Conservation (phyloP, 257 asterid species). For the Leptodermis oblonga region DNA sequence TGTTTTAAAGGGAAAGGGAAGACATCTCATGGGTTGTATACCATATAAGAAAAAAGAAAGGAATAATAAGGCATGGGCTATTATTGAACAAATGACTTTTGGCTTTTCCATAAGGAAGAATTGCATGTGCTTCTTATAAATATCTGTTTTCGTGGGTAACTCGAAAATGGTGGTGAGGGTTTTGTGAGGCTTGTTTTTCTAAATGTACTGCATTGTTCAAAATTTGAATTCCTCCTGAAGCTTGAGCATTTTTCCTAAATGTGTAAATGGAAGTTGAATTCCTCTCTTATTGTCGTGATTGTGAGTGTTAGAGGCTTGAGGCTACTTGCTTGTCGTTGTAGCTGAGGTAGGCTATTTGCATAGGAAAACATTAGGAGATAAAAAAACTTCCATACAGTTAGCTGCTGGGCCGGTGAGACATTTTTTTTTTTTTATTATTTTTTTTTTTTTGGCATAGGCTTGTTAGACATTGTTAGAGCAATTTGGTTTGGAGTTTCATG, state of each 20-base stretch:
- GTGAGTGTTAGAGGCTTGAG: not conserved
- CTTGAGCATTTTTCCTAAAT: not conserved
- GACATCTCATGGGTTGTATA: not conserved
- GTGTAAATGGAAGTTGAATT: not conserved
- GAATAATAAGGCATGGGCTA: not conserved
- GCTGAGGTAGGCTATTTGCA: not conserved
- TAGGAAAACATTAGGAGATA: not conserved
- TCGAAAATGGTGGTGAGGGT: not conserved
- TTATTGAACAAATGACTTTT: not conserved
- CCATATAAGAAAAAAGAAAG: not conserved
- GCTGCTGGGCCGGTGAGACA: not conserved
- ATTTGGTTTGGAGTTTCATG: constrained; percentile 2
- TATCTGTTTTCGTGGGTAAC: not conserved
- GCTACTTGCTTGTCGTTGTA: not conserved
- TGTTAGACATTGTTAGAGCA: not conserved
- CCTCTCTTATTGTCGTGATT: not conserved
- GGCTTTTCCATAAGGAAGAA: not conserved
- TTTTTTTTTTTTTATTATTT: no score
- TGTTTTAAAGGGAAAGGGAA: not conserved
- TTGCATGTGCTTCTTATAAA: not conserved
- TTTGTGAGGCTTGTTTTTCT: not conserved
- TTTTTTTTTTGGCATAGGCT: not conserved
- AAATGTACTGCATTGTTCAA: not conserved
- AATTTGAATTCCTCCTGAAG: not conserved
- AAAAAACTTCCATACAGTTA: no score